phyloP scores from a whole-genome alignment of 352 stramenopile species.

The Globisporangium iwayamae region DNA sequence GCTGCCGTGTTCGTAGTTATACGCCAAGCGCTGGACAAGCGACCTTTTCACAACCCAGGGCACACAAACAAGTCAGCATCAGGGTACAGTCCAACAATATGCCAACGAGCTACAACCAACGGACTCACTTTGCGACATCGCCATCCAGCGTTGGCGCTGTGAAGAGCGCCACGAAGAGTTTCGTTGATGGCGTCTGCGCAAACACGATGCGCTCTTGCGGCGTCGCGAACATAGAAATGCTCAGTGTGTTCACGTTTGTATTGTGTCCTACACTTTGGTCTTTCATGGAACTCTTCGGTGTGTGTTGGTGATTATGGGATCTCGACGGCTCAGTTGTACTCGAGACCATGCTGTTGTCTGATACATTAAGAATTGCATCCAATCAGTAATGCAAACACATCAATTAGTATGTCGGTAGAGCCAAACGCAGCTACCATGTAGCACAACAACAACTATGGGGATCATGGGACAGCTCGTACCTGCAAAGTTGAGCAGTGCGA shows the following conservation, averaged over 20 bases:
- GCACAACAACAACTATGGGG: no score
- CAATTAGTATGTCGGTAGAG: no score
- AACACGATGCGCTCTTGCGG: constrained; percentile 44
- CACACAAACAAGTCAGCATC: neutral
- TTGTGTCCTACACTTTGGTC: no score
- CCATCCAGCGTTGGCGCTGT: constrained; percentile 23
- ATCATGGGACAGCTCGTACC: constrained; percentile 20
- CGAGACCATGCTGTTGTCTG: constrained; percentile 9
- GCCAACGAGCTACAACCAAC: neutral
- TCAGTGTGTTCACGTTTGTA: neutral
- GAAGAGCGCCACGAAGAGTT: constrained; percentile 45
- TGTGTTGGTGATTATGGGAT: neutral
- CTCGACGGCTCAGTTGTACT: neutral
- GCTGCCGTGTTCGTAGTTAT: constrained; percentile 41
- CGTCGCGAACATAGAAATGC: constrained; percentile 41
- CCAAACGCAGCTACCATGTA: no score
- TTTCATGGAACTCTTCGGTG: neutral
- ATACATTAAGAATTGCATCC: neutral
- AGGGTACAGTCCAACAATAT: neutral
- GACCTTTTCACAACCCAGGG: constrained; percentile 19
- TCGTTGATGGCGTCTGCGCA: constrained; percentile 28
- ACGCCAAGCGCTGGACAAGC: constrained; percentile 32
- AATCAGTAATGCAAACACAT: neutral
- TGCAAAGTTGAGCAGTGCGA: constrained; percentile 62
- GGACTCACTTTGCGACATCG: constrained; percentile 29